Conservation (phyloP, 1,284 basidiomycete species). For the Ganoderma lingzhi region DNA sequence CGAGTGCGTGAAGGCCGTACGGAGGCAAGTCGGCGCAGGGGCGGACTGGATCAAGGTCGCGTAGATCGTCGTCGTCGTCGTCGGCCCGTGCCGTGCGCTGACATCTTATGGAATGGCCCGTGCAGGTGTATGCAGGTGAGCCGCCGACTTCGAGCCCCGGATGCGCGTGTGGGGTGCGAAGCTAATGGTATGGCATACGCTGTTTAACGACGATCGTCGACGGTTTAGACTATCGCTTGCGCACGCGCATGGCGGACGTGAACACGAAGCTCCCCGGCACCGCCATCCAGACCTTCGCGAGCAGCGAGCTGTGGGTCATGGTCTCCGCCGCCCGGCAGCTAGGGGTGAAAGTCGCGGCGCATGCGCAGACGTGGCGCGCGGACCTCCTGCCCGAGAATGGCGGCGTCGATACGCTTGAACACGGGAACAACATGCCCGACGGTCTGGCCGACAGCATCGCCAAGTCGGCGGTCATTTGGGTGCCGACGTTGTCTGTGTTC, state of each 20-base stretch:
- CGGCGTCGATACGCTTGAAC: slow-evolving; percentile 59
- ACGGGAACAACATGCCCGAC: slow-evolving; percentile 50
- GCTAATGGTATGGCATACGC: background rate
- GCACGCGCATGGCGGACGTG: slow-evolving; percentile 52
- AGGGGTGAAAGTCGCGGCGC: slow-evolving; percentile 69
- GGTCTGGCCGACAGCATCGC: slow-evolving; percentile 24
- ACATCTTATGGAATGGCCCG: background rate
- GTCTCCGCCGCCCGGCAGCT: slow-evolving; percentile 58
- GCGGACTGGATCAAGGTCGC: slow-evolving; percentile 72
- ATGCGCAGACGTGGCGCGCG: slow-evolving; percentile 52
- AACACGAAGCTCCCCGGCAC: slow-evolving; percentile 44
- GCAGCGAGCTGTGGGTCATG: slow-evolving; percentile 58
- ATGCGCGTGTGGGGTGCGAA: slow-evolving; percentile 8
- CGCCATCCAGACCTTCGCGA: slow-evolving; percentile 54
- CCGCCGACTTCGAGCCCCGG: slow-evolving; percentile 8
- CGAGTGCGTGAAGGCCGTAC: slow-evolving; percentile 62
- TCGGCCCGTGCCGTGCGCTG: slow-evolving; percentile 7
- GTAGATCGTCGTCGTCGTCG: slow-evolving; percentile 12
- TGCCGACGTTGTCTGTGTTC: slow-evolving; percentile 67
- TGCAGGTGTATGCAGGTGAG: slow-evolving; percentile 32
- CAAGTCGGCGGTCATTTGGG: slow-evolving; percentile 50
- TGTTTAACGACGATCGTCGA: background rate
- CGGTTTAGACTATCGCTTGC: slow-evolving; percentile 60
- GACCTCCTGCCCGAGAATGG: slow-evolving; percentile 47
- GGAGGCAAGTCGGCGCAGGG: slow-evolving; percentile 72